phyloP scores from a whole-genome alignment of 2,329 filamentous ascomycete genomes.

The Metarhizium anisopliae region DNA sequence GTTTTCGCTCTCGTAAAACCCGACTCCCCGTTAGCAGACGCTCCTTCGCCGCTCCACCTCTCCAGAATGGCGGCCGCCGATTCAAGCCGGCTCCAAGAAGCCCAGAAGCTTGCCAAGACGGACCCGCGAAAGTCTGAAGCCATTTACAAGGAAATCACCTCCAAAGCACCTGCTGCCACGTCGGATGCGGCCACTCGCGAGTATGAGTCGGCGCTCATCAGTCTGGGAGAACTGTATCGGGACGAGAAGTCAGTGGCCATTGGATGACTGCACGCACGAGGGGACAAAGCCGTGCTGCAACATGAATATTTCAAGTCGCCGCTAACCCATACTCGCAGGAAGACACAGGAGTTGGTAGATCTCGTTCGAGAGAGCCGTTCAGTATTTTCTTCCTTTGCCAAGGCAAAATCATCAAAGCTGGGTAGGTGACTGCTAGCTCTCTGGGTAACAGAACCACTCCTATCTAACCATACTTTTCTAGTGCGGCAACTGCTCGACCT shows the following conservation, averaged over 20 bases:
- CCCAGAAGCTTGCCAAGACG: conserved; percentile 71
- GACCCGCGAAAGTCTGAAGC: conserved; percentile 77
- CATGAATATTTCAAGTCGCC: neutral
- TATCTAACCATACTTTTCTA: conserved; percentile 27
- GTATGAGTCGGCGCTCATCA: conserved; percentile 83
- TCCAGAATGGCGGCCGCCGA: conserved; percentile 47
- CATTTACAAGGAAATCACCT: conserved; percentile 83
- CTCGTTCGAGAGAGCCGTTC: conserved; percentile 85
- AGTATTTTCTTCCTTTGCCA: conserved; percentile 90
- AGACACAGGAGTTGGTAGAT: conserved; percentile 75
- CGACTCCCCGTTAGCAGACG: neutral
- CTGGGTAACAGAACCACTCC: neutral
- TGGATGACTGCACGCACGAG: neutral
- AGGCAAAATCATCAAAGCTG: conserved; percentile 97
- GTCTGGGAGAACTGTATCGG: conserved; percentile 84
- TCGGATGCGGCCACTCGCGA: conserved; percentile 80
- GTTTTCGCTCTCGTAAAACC: neutral
- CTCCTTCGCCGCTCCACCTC: neutral
- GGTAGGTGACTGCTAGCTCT: conserved; percentile 47
- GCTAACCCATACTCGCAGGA: conserved; percentile 37
- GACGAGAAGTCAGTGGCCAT: conserved; percentile 62
- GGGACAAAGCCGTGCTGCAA: neutral
- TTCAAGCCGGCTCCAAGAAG: conserved; percentile 70
- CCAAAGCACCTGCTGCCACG: conserved; percentile 72
- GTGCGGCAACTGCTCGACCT: conserved; percentile 95